Base-by-base conservation (phyloP, 2,329 filamentous ascomycete species). In the Fonsecaea pugnacius region DNA sequence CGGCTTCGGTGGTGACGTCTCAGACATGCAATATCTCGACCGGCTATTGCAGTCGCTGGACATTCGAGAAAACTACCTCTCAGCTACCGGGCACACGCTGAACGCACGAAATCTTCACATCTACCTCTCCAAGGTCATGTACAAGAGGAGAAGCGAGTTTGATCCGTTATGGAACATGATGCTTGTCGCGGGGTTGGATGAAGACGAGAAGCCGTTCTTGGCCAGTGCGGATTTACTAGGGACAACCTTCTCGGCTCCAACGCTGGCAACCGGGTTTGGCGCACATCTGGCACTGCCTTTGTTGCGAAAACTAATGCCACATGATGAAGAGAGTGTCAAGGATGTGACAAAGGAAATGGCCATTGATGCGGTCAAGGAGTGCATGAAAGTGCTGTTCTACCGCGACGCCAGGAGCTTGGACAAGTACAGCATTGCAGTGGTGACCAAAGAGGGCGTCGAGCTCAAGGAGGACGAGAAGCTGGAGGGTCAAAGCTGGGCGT, bases 1-100 rank as follows among this genome's bases (percentile, higher is more conserved):
- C 75, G 95, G 95, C 73, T 96, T 98, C 81, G 92, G 92, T 77
- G 95, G 95, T 78, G 95, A 99, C 82, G 89, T 99, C 73, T 96
- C 91, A 70, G 95, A 99, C 83, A 98, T 99, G 95, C 95, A 99
- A 83, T 96, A 96, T 83, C 88, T 99, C 71, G 91, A 96, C 85
- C 84, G 95, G 72, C 87, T 96, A 74, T 89, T 99, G 72, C 89
- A 86, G 75, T 90, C 91, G 68, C 89, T 98, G 73, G 88, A 91
- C 76, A 92, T 96, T 78, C 85, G 90, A 77, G 93, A 98, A 83
- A 90, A 92, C 76, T 98, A 99, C 83, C 85, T 84, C 54, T 74
- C 78, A 60, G 76, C 81, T 63, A 78, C 62, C 63, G 72, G 74
- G 43, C 74, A 83, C 72, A 76, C 76, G 71, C 89, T 99, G 73